Base-by-base conservation (phyloP, 345 rosid genomes). In the Acer saccharum region DNA sequence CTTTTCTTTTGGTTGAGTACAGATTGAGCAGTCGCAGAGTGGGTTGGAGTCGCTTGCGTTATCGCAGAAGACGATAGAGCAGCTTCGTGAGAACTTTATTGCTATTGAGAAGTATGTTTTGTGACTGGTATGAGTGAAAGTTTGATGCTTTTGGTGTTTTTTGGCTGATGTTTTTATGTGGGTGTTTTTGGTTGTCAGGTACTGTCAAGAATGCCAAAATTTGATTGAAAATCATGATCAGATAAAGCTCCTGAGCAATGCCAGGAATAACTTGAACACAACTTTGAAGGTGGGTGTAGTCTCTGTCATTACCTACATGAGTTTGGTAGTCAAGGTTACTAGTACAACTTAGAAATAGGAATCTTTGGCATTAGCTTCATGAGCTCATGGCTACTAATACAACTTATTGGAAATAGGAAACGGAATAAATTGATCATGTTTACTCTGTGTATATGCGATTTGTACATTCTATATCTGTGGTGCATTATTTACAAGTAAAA, bases 161-260 rank as follows among this genome's bases (percentile, higher is more conserved):
- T 27, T 35, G 72, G 64, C 27, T 20, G 64, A 60, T 60, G 13
- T 1, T 54, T 43, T 75, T 61, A 75, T 61, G 0, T 78, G 76
- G 68, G 76, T 78, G 27, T 57, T 18, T 82, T 74, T 4, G 44
- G 85, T 63, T 39, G 54, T 78, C 88, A 96, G 99, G 84, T 87
- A 90, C 65, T 96, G 99, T 69, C 95, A 87, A 78, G 99, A 96
- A 81, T 96, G 99, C 75, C 99, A 96, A 85, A 96, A 82, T 58
- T 92, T 97, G 85, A 97, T 97, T 79, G 98, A 97, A 64, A 97
- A 97, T 82, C 99, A 97, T 75, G 98, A 97, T 83, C 98, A 97
- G 82, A 97, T 97, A 79, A 94, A 97, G 92, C 91, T 97, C 71
- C 91, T 97, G 75, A 97, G 98, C 86, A 93, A 97, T 84, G 92